Percentiles rank a stretch among this genome's conserved stretches.
Conservation (phyloP, 2,329 filamentous ascomycete genomes). For the Colletotrichum cuscutae region DNA sequence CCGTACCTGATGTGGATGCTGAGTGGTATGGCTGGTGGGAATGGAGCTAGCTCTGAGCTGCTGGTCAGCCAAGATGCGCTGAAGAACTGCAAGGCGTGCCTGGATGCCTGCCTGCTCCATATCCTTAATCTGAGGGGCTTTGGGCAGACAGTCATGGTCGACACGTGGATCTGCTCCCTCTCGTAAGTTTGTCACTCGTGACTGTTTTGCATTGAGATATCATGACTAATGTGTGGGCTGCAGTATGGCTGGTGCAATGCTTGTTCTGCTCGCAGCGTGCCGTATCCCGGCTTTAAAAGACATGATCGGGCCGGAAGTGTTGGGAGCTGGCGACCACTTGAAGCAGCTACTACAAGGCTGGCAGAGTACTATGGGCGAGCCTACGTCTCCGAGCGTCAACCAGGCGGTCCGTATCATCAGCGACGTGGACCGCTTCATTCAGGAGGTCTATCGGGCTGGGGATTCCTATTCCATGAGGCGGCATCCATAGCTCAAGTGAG, state of each 20-base stretch:
- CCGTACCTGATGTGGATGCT: slow-evolving; percentile 63
- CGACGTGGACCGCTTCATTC: slow-evolving; percentile 54
- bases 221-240: fast-evolving
- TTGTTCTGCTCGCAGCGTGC: slow-evolving; percentile 57
- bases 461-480: slow-evolving; percentile 25
- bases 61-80: slow-evolving; percentile 46
- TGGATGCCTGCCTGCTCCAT: slow-evolving; percentile 60
- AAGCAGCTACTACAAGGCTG: slow-evolving; percentile 52
- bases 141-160: slow-evolving; percentile 61
- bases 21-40: slow-evolving; percentile 46
- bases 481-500: not conserved
- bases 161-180: slow-evolving; percentile 65
- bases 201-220: not conserved
- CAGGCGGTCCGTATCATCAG: slow-evolving; percentile 58
- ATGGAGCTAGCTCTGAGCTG: slow-evolving; percentile 39
- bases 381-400: slow-evolving; percentile 56
- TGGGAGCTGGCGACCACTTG: slow-evolving; percentile 53
- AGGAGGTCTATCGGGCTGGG: slow-evolving; percentile 43
- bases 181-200: slow-evolving; percentile 49
- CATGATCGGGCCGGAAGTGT: slow-evolving; percentile 50
- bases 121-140: slow-evolving; percentile 59
- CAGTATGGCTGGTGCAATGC: slow-evolving; percentile 61
- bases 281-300: slow-evolving; percentile 49
- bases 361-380: slow-evolving; percentile 50
- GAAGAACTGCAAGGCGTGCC: slow-evolving; percentile 54